A percentile compares a stretch with the other conserved stretches of the same genome.
Evolutionary conservation across 768 basidiomycete species (phyloP).

Genomic region (Macrocybe gigantea): DNA sequence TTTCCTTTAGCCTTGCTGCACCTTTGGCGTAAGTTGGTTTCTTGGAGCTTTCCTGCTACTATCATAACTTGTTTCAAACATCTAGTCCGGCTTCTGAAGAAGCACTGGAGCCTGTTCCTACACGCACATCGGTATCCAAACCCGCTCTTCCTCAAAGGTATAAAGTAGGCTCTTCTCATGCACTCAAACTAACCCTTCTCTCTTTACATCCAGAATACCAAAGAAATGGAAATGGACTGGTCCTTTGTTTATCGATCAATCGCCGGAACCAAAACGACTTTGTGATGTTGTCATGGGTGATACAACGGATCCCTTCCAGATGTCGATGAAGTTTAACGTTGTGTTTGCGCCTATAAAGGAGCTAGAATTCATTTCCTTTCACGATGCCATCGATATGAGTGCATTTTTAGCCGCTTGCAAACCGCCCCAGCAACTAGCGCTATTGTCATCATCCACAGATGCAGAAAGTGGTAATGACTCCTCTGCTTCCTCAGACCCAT

Average conservation of each 20-base stretch:
- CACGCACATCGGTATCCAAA: slow-evolving; percentile 12
- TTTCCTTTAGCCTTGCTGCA: slow-evolving; percentile 22
- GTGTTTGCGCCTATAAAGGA: slow-evolving; percentile 34
- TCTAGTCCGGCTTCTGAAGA: slow-evolving; percentile 17
- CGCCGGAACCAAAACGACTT: slow-evolving; percentile 30
- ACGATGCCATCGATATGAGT: slow-evolving; percentile 41
- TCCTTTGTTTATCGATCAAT: slow-evolving; percentile 36
- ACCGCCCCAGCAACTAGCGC: slow-evolving; percentile 46
- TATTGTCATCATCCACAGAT: slow-evolving; percentile 21
- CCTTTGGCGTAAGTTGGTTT: slow-evolving; percentile 23
- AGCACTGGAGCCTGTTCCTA: slow-evolving; percentile 16
- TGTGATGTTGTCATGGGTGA: slow-evolving; percentile 48
- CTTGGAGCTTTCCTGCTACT: not conserved
- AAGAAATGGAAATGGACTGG: slow-evolving; percentile 68
- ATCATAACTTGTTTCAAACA: not conserved
- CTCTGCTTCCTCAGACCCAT: too few relatives aligned
- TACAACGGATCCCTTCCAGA: slow-evolving; percentile 27
- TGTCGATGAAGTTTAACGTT: slow-evolving; percentile 45
- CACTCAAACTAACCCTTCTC: not conserved
- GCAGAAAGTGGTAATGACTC: slow-evolving; percentile 13
- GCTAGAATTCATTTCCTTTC: slow-evolving; percentile 40
- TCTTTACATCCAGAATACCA: slow-evolving; percentile 34
- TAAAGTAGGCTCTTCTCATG: slow-evolving; percentile 12
- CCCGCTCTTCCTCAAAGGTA: slow-evolving; percentile 9
- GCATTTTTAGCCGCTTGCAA: slow-evolving; percentile 45